Base-by-base conservation (phyloP, 305 asterid genomes). In the Fraxinus angustifolia region DNA sequence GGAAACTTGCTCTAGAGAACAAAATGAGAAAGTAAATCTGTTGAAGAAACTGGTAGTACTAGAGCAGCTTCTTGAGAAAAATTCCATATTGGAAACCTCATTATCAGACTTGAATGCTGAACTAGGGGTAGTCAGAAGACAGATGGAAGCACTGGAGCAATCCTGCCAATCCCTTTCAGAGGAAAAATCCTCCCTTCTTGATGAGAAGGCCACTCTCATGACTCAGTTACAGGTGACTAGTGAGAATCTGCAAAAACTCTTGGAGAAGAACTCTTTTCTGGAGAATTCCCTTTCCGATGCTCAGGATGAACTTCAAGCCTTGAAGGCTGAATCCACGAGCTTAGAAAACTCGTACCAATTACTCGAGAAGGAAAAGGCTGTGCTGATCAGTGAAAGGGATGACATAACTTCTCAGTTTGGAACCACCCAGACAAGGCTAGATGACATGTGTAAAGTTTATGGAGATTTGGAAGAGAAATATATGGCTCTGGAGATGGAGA, bases 61-160 rank as follows among this genome's bases (percentile, higher is more conserved):
- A 42, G 98, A 90, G 65, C 96, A 93, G 89, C 98, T 96, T 86
- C 90, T 91, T 70, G 93, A 90, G 94, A 96, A 94, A 88, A 94
- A 93, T 81, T 84, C 94, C 34, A 82, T 96, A 67, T 78, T 96
- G 89, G 99, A 96, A 89, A 91, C 88, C 78, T 93, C 98, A 12
- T 86, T 96, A 33, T 88, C 97, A 6, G 97, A 93, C 86, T 85
- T 96, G 85, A 90, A 90, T 87, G 96, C 91, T 82, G 99, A 94
- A 81, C 78, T 96, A 33, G 97, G 93, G 80, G 93, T 92, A 75
- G 92, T 87, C 45, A 91, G 97, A 89, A 90, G 90, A 78, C 95
- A 88, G 86, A 86, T 93, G 31, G 86, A 86, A 82, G 85, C 85
- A 65, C 81, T 96, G 80, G 98, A 96, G 84, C 88, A 85, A 78